phyloP scores from a whole-genome alignment of 176 grass and related monocot genomes.

The Musa itinerans region DNA sequence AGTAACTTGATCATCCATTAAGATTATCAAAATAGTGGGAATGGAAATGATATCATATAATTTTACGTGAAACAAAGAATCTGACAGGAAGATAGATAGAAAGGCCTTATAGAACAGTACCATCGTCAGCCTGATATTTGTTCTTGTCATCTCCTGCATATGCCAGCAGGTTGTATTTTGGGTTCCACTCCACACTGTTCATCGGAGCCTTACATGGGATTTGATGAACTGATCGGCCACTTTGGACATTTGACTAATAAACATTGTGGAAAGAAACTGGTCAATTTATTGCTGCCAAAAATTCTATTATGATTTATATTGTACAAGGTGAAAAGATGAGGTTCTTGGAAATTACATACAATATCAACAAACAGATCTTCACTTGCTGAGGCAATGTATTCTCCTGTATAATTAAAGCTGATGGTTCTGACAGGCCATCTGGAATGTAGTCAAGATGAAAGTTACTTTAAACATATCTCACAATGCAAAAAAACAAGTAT shows the following conservation, averaged over 20 bases:
- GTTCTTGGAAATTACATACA: slow-evolving; percentile 32
- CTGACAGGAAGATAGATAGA: not conserved
- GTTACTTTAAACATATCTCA: slow-evolving; percentile 16
- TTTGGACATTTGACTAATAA: slow-evolving; percentile 80
- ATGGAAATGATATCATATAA: not conserved
- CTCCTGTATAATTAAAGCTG: slow-evolving; percentile 85
- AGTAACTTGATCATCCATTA: no score
- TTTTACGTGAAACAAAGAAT: not conserved
- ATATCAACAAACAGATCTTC: slow-evolving; percentile 99
- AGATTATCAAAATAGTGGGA: not conserved
- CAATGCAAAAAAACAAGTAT: not conserved
- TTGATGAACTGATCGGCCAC: slow-evolving; percentile 81
- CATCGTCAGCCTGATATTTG: slow-evolving; percentile 89
- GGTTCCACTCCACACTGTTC: slow-evolving; percentile 99
- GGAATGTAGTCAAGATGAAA: slow-evolving; percentile 9
- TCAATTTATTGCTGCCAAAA: not conserved
- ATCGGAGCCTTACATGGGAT: slow-evolving; percentile 89
- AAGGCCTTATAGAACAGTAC: slow-evolving; percentile 20
- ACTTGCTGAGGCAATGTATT: slow-evolving; percentile 88
- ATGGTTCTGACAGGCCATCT: slow-evolving; percentile 98
- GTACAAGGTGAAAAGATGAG: not conserved
- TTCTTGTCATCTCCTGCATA: slow-evolving; percentile 98
- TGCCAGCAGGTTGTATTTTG: slow-evolving; percentile 84
- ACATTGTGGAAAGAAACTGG: not conserved
- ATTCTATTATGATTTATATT: not conserved